Percentiles rank a stretch among this genome's conserved stretches.
phyloP scores from a whole-genome alignment of 116 monocot species.

The Posidonia oceanica region DNA sequence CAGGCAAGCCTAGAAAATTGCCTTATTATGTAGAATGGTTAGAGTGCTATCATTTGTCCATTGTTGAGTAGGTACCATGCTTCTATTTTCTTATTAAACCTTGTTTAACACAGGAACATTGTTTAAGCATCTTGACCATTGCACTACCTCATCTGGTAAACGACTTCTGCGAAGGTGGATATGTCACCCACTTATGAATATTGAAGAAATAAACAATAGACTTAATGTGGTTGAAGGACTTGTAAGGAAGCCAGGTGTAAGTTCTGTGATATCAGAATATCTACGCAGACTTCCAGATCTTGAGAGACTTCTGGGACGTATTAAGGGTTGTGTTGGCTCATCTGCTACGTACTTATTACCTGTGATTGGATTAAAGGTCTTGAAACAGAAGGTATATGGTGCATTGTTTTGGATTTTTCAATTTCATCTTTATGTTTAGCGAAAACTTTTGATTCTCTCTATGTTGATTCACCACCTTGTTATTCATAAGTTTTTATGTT shows the following conservation, averaged over 20 bases:
- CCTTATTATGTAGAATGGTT: neutral
- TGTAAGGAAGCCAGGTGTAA: slow-evolving; percentile 35
- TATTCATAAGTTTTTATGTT: no score
- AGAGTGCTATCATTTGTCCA: no score
- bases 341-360: no score
- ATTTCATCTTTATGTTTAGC: no score
- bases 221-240: slow-evolving; percentile 63
- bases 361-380: slow-evolving; percentile 47
- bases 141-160: no score
- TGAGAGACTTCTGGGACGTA: slow-evolving; percentile 79
- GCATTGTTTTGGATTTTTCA: slow-evolving; percentile 1
- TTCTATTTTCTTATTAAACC: no score
- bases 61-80: no score
- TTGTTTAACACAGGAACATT: no score
- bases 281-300: slow-evolving; percentile 72
- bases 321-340: no score
- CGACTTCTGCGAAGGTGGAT: slow-evolving; percentile 89
- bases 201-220: slow-evolving; percentile 62
- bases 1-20: slow-evolving; percentile 34
- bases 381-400: slow-evolving; percentile 57
- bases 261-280: slow-evolving; percentile 33
- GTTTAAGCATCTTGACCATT: no score
- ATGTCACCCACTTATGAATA: slow-evolving; percentile 70
- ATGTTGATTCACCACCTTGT: no score
- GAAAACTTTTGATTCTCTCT: no score